phyloP scores from a whole-genome alignment of 2,329 filamentous ascomycete species.

The Trichoderma aggressivum region DNA sequence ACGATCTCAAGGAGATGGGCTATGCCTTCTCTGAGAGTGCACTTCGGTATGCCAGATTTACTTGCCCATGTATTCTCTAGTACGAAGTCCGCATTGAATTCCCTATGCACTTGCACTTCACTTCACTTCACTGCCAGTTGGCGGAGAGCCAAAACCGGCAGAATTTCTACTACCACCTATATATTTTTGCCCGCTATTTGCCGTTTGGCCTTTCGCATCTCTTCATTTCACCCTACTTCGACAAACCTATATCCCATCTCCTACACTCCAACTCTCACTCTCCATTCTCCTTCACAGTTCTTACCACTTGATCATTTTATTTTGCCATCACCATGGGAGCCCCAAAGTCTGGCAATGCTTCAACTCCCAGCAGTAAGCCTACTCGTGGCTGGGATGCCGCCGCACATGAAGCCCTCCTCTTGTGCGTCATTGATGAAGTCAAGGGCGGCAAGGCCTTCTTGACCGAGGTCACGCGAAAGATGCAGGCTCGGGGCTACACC shows the following conservation, averaged over 20 bases:
- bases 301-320: not conserved
- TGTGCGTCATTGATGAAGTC: slow-evolving; percentile 35
- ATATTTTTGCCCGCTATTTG: not conserved
- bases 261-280: not conserved
- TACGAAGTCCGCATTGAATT: not conserved
- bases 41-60: slow-evolving; percentile 35
- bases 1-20: slow-evolving; percentile 36
- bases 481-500: slow-evolving; percentile 35
- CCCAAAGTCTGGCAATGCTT: not conserved
- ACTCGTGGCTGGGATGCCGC: slow-evolving; percentile 35
- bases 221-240: not conserved
- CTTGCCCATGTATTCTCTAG: slow-evolving; percentile 1
- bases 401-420: slow-evolving; percentile 39
- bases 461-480: slow-evolving; percentile 30
- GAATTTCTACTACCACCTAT: not conserved
- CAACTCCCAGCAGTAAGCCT: slow-evolving; percentile 22
- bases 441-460: slow-evolving; percentile 36
- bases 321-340: slow-evolving; percentile 14
- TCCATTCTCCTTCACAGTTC: not conserved
- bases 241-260: slow-evolving; percentile 9
- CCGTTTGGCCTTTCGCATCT: not conserved
- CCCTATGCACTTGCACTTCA: not conserved
- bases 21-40: slow-evolving; percentile 41
- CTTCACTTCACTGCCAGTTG: not conserved
- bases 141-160: not conserved